A percentile compares a stretch with the other conserved stretches of the same genome.
These are phyloP conservation scores for Aureobasidium lini DNA, from an alignment of 2,329 filamentous ascomycete genomes.

Conservation along the genomic window DNA sequence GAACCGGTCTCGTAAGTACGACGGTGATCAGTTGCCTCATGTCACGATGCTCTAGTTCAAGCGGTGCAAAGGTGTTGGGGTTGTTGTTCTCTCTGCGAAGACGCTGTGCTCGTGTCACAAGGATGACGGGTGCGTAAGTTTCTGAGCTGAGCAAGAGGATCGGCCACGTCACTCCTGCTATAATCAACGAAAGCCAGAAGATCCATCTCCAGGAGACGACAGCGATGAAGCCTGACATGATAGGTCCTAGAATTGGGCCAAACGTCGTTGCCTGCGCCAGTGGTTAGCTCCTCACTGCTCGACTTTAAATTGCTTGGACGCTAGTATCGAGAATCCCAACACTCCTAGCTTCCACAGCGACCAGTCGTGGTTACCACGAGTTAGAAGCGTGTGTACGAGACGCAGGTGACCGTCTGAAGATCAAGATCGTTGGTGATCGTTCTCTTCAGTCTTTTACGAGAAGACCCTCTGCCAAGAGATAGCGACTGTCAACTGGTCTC, in stretches of 20 bases:
- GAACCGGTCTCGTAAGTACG: slow-evolving; percentile 63
- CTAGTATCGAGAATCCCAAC: background rate
- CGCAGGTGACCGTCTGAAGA: background rate
- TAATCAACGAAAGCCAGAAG: slow-evolving; percentile 63
- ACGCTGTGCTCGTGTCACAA: slow-evolving; percentile 45
- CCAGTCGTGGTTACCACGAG: background rate
- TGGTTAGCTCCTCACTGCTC: background rate
- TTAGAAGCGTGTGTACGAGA: background rate
- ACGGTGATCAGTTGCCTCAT: slow-evolving; percentile 56
- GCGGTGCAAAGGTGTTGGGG: slow-evolving; percentile 48
- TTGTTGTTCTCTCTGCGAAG: slow-evolving; percentile 51
- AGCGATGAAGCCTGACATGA: slow-evolving; percentile 56
- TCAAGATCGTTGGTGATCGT: background rate
- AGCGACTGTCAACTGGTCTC: background rate
- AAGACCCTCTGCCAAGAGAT: background rate
- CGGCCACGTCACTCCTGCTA: slow-evolving; percentile 55
- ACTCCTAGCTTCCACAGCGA: background rate
- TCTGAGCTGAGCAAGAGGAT: slow-evolving; percentile 54
- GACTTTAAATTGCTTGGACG: background rate
- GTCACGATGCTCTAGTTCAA: slow-evolving; percentile 55
- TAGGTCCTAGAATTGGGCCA: slow-evolving; percentile 59
- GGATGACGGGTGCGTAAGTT: slow-evolving; percentile 39
- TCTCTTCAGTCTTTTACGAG: background rate
- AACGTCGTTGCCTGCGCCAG: slow-evolving; percentile 44
- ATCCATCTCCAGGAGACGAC: slow-evolving; percentile 61